Conservation (phyloP, 2,329 filamentous ascomycete species). For the Ophiostoma himal-ulmi region DNA sequence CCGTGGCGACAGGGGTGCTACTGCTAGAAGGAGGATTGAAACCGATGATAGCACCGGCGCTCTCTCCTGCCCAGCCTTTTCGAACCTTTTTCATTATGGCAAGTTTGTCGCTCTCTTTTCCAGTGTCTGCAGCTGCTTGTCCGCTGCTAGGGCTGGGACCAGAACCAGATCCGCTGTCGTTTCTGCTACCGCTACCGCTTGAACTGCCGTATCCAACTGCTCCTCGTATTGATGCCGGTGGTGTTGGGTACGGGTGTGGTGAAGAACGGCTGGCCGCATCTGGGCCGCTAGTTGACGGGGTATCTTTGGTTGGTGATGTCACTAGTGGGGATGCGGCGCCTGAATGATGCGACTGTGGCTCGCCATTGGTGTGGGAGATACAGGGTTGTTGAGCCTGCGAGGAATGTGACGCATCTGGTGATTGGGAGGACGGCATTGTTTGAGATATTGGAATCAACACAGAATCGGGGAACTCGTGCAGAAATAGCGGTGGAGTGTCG, state of each 20-base stretch:
- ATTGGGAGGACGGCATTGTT: background rate
- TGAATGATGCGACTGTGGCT: background rate
- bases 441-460: background rate
- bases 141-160: constrained; percentile 6
- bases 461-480: background rate
- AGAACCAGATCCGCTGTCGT: background rate
- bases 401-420: background rate
- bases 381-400: background rate
- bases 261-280: constrained; percentile 17
- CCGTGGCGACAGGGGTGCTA: background rate
- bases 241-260: constrained; percentile 50
- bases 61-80: constrained; percentile 9
- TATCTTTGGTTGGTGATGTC: background rate
- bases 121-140: background rate
- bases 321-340: constrained; percentile 1
- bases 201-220: constrained; percentile 13
- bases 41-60: background rate
- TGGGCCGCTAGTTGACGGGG: background rate
- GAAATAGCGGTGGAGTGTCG: background rate
- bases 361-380: background rate
- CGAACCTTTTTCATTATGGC: constrained; percentile 14
- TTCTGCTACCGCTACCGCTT: constrained; percentile 2
- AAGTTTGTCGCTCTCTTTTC: constrained; percentile 11
- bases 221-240: constrained; percentile 46
- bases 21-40: background rate